Percentiles rank a stretch among this genome's conserved stretches.
phyloP scores from a whole-genome alignment of 305 asterid species.

The Rubia peregrina region DNA sequence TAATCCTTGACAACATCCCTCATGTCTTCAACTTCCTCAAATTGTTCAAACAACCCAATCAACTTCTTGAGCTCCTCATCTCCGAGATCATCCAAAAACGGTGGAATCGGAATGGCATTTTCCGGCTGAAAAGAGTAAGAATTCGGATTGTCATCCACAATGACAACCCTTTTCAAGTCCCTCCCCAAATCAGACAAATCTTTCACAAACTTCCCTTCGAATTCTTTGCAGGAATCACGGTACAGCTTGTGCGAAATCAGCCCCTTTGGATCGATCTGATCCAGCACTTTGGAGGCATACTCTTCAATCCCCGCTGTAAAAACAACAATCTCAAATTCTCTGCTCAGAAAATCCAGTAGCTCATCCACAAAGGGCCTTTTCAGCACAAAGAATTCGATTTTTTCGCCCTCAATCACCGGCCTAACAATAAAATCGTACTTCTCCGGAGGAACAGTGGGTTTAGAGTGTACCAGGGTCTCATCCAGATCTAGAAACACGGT shows the following conservation, averaged over 20 bases:
- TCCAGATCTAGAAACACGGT: slow-evolving; percentile 42
- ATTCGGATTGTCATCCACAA: slow-evolving; percentile 88
- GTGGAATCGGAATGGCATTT: slow-evolving; percentile 73
- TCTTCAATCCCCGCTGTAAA: slow-evolving; percentile 83
- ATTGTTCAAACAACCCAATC: slow-evolving; percentile 44
- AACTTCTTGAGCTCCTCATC: slow-evolving; percentile 68
- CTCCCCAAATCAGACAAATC: slow-evolving; percentile 68
- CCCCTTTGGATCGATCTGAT: slow-evolving; percentile 52
- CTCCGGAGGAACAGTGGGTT: slow-evolving; percentile 23
- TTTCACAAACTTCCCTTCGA: slow-evolving; percentile 75
- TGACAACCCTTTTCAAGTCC: slow-evolving; percentile 49
- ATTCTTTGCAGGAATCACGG: slow-evolving; percentile 65
- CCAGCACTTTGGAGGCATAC: slow-evolving; percentile 80
- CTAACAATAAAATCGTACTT: slow-evolving; percentile 31
- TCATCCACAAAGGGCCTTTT: slow-evolving; percentile 34
- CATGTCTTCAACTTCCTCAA: slow-evolving; percentile 49
- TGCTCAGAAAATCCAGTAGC: slow-evolving; percentile 25
- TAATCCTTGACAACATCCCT: slow-evolving; percentile 49
- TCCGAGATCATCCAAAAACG: slow-evolving; percentile 52
- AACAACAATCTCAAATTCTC: slow-evolving; percentile 63
- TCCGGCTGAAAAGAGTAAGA: slow-evolving; percentile 65
- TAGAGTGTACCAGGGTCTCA: slow-evolving; percentile 31
- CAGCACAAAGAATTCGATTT: slow-evolving; percentile 27
- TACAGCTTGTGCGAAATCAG: slow-evolving; percentile 58
- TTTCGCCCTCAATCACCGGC: slow-evolving; percentile 35